phyloP scores from a whole-genome alignment of 106 monocot species.

The Allium sativum region DNA sequence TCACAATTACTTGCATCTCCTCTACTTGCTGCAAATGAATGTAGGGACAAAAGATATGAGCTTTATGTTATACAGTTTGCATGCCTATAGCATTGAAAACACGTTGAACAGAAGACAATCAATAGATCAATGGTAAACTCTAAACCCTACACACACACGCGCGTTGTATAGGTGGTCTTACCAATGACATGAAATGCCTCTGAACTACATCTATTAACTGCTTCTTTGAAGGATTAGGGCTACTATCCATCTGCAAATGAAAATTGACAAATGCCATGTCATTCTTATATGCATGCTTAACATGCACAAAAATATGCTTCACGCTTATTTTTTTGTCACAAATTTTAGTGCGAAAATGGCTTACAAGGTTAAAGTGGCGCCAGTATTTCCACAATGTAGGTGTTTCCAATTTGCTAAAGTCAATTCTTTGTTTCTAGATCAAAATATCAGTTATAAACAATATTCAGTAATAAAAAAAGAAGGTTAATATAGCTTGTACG shows the following conservation, averaged over 20 bases:
- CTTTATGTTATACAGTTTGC: neutral
- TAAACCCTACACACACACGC: too few species aligned
- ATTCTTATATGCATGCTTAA: too few species aligned
- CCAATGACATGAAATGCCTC: conserved; percentile 81
- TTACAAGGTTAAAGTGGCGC: conserved; percentile 74
- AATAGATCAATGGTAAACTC: too few species aligned
- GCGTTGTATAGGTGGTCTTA: conserved; percentile 1
- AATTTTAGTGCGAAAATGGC: conserved; percentile 1
- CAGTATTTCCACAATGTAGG: conserved; percentile 67
- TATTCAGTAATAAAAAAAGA: too few species aligned
- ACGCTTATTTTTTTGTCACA: too few species aligned
- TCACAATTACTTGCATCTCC: conserved; percentile 58
- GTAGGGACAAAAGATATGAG: neutral
- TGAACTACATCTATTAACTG: conserved; percentile 69
- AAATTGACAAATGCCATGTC: too few species aligned
- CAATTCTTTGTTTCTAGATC: conserved; percentile 42
- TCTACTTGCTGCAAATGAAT: conserved; percentile 46
- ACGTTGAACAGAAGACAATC: neutral
- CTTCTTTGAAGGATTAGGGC: conserved; percentile 77
- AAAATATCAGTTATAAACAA: too few species aligned
- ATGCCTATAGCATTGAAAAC: neutral
- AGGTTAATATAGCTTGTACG: too few species aligned
- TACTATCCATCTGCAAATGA: conserved; percentile 26
- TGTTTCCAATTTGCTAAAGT: conserved; percentile 75
- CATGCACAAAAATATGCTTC: too few species aligned